Evolutionary conservation across 1,284 basidiomycete genomes (phyloP).

Genomic region (Gomphus bonarii): DNA sequence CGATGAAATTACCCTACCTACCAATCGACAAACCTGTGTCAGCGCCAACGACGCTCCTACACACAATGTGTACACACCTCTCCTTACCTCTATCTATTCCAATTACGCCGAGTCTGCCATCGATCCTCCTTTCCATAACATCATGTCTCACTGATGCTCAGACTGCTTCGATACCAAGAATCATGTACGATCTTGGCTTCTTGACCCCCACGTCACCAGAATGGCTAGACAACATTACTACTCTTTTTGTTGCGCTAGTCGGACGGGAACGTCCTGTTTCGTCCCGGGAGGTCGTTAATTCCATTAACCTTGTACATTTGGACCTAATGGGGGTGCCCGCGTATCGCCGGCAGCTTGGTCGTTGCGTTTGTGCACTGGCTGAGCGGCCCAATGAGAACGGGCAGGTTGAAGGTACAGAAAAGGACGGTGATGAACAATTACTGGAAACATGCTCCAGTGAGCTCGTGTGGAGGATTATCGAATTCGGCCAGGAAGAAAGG

Average conservation of each 20-base stretch:
- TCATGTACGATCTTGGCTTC: constrained; percentile 54
- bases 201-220: constrained; percentile 57
- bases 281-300: background rate
- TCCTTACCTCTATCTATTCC: constrained; percentile 45
- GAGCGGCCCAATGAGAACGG: constrained; percentile 23
- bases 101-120: constrained; percentile 49
- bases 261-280: background rate
- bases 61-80: constrained; percentile 47
- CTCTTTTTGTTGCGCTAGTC: constrained; percentile 27
- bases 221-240: constrained; percentile 59
- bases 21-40: constrained; percentile 8
- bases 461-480: constrained; percentile 39
- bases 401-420: constrained; percentile 20
- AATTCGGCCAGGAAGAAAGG: constrained; percentile 20
- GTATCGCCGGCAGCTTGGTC: constrained; percentile 52
- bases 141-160: constrained; percentile 54
- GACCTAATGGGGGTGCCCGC: constrained; percentile 55
- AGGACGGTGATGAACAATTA: constrained; percentile 27
- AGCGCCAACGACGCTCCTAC: constrained; percentile 42
- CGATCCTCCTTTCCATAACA: constrained; percentile 49
- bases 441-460: constrained; percentile 34
- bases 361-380: constrained; percentile 46
- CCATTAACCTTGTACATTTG: constrained; percentile 31
- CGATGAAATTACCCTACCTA: background rate
- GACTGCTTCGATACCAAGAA: constrained; percentile 43